Evolutionary conservation across 2,329 filamentous ascomycete genomes (phyloP).

Genomic region (Fusarium citri): DNA sequence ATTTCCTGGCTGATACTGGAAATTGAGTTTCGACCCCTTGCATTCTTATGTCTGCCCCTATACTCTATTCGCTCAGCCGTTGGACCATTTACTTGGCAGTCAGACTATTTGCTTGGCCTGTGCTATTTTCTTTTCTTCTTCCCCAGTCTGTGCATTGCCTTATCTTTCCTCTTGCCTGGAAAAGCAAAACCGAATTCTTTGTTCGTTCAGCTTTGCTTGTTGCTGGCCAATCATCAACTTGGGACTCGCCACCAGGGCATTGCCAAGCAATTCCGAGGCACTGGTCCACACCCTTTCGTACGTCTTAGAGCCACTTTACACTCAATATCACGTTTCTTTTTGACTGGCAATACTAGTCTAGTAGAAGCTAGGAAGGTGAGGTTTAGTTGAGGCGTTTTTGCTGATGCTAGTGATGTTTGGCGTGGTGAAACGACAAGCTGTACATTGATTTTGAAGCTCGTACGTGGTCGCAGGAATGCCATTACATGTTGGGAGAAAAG

Average conservation of each 20-base stretch:
- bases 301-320: too few relatives aligned
- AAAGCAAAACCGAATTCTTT: background rate
- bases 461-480: background rate
- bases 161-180: background rate
- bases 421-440: background rate
- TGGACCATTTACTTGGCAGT: background rate
- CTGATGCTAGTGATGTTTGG: background rate
- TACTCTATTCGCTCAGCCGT: accelerated
- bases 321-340: background rate
- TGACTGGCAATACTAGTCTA: background rate
- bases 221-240: background rate
- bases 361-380: too few relatives aligned
- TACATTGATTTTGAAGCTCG: too few relatives aligned
- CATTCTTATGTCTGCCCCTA: background rate
- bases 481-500: background rate
- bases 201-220: background rate
- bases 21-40: background rate
- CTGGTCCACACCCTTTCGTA: background rate
- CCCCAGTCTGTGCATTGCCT: background rate
- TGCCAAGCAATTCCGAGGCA: background rate
- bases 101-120: background rate
- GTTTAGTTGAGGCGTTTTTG: background rate
- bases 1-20: background rate
- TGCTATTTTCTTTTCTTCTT: background rate
- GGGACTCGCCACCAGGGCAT: background rate